Conservation (phyloP, 345 rosid species). For the Combretum micranthum region DNA sequence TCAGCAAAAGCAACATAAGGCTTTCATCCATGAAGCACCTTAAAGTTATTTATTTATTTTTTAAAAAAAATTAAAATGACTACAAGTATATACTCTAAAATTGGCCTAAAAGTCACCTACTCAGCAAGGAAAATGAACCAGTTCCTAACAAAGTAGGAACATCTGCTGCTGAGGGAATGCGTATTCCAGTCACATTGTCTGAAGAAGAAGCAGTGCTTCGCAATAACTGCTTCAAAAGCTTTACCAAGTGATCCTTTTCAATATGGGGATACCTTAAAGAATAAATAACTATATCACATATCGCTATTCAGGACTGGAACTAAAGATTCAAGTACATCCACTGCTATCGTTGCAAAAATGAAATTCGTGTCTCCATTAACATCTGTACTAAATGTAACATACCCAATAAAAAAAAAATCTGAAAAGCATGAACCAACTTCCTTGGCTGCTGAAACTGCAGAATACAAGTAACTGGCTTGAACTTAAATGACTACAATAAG, state of each 20-base stretch:
- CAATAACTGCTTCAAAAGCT: slow-evolving; percentile 89
- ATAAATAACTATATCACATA: not conserved
- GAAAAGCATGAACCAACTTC: too few species aligned
- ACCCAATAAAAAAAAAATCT: too few species aligned
- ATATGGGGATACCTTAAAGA: slow-evolving; percentile 70
- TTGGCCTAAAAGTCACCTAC: slow-evolving; percentile 22
- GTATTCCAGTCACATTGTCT: slow-evolving; percentile 37
- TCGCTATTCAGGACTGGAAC: not conserved
- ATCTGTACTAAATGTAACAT: too few species aligned
- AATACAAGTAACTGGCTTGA: too few species aligned
- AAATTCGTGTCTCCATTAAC: not conserved
- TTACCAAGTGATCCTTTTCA: slow-evolving; percentile 81
- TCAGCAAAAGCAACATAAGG: not conserved
- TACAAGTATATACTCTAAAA: slow-evolving; percentile 28
- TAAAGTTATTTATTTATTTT: too few species aligned
- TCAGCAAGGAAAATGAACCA: slow-evolving; percentile 84
- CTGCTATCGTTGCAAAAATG: slow-evolving; percentile 8
- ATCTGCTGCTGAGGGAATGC: slow-evolving; percentile 62
- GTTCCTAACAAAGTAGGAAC: slow-evolving; percentile 89
- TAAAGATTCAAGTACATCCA: not conserved
- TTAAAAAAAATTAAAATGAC: slow-evolving; percentile 4
- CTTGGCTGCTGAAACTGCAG: too few species aligned
- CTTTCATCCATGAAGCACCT: too few species aligned
- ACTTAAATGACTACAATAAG: too few species aligned
- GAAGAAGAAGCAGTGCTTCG: slow-evolving; percentile 46